Base-by-base conservation (phyloP, 768 basidiomycete genomes). In the Phlebiopsis gigantea region DNA sequence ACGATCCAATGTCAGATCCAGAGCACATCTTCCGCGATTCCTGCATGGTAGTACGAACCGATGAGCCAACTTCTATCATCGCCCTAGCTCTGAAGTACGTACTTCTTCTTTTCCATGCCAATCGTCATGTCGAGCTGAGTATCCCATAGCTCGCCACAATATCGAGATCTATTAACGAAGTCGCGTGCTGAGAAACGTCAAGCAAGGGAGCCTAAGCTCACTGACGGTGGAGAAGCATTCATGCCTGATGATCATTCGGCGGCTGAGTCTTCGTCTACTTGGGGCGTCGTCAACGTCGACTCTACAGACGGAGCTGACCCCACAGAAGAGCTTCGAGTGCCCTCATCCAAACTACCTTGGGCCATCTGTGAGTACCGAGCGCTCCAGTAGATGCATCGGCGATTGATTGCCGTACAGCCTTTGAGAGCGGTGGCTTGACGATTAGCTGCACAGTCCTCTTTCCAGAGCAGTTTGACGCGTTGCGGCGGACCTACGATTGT, bases 41-140 rank as follows among this genome's bases (percentile, higher is more conserved):
- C 15, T 86, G 88, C 1, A 95, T 98, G 83, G 86, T 98, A 50
- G 88, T 99, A 19, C 82, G 96, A 19, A 93, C 93, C 19, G 94
- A 98, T 68, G 97, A 99, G 66, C 97, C 96, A 2, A 97, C 95
- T 0, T 98, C 96, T 17, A 97, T 98, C 65, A 94, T 98, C 61
- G 95, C 97, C 6, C 84, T 98, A 56, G 92, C 93, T 5, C 73
- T 99, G 48, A 91, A 88, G 92, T 93, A 65, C 64, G 83, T 71
- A 7, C 43, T 15, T 50, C 48, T 14, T 28, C n/a, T 21, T 19
- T 19, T 53, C 28, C 39, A 53, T 12, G 28, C 19, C n/a, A 15
- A 55, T 55, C 41, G 17, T 44, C 7, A 10, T 1, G 14, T 44
- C 12, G n/a, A 12, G 31, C 59, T 65, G 26, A 58, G 65, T 39